A percentile compares a stretch with the other conserved stretches of the same genome.
Conservation (phyloP, 1,139 yeast genomes). For the Meyerozyma carpophila region DNA sequence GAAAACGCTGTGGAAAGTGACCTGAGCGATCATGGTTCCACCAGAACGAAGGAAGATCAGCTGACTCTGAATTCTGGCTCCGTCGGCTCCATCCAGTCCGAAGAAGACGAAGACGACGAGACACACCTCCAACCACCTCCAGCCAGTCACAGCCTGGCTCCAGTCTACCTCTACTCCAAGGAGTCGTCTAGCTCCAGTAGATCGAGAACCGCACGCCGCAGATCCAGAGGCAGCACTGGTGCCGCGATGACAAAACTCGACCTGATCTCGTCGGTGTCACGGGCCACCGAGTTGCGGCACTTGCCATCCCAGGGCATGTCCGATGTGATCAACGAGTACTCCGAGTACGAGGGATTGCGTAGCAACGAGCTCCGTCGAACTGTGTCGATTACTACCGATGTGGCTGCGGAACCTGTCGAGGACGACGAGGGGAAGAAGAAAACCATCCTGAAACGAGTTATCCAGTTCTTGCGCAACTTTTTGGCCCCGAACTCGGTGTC, state of each 20-base stretch:
- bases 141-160: background rate
- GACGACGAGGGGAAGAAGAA: background rate
- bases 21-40: background rate
- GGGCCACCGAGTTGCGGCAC: slow-evolving; percentile 34
- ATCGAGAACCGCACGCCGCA: background rate
- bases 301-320: slow-evolving; percentile 47
- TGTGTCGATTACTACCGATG: slow-evolving; percentile 2
- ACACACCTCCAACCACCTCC: background rate
- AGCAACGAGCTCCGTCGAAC: slow-evolving; percentile 6
- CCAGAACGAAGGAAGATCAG: background rate
- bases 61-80: background rate
- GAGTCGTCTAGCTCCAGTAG: background rate
- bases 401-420: slow-evolving; percentile 4
- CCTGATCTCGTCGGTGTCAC: slow-evolving; percentile 15
- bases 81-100: background rate
- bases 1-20: background rate
- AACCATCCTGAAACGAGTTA: background rate
- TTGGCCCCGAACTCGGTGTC: slow-evolving; percentile 66
- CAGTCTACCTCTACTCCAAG: background rate
- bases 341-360: slow-evolving; percentile 39
- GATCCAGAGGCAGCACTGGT: background rate
- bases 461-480: slow-evolving; percentile 40
- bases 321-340: slow-evolving; percentile 59
- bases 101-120: background rate
- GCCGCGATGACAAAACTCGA: slow-evolving; percentile 5